A percentile compares a stretch with the other conserved stretches of the same genome.
Conservation (phyloP, 768 basidiomycete species). For the Dioszegia crocea region DNA sequence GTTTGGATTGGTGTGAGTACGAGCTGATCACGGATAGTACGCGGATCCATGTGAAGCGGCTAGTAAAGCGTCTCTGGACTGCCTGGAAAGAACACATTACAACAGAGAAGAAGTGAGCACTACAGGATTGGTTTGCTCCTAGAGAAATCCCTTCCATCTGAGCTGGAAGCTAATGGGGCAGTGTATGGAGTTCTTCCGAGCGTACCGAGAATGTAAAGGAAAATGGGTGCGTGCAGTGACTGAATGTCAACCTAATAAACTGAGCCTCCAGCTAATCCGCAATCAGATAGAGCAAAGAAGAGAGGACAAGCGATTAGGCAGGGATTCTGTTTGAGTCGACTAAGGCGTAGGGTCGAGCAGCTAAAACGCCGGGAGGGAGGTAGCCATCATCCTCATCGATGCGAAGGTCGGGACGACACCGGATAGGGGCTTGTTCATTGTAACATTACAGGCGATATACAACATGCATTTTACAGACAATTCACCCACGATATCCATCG, state of each 20-base stretch:
- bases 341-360: too few species aligned
- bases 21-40: slow-evolving; percentile 28
- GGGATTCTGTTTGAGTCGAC: slow-evolving; percentile 12
- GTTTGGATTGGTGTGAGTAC: neutral
- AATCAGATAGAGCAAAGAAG: slow-evolving; percentile 37
- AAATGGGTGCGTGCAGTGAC: slow-evolving; percentile 41
- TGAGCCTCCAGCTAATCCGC: neutral
- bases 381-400: neutral
- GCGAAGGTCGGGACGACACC: neutral
- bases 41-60: slow-evolving; percentile 49
- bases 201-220: slow-evolving; percentile 48
- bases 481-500: neutral
- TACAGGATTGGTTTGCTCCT: too few species aligned
- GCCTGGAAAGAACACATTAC: slow-evolving; percentile 47
- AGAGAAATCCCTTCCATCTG: too few species aligned
- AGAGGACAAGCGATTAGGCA: slow-evolving; percentile 33
- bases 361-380: too few species aligned
- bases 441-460: neutral
- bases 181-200: slow-evolving; percentile 40
- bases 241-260: neutral
- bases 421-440: neutral
- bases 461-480: neutral
- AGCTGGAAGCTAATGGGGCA: slow-evolving; percentile 12
- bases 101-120: slow-evolving; percentile 45
- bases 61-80: slow-evolving; percentile 43